Evolutionary conservation across 2,329 filamentous ascomycete genomes (phyloP).

Genomic region (Ceratocystis variospora): DNA sequence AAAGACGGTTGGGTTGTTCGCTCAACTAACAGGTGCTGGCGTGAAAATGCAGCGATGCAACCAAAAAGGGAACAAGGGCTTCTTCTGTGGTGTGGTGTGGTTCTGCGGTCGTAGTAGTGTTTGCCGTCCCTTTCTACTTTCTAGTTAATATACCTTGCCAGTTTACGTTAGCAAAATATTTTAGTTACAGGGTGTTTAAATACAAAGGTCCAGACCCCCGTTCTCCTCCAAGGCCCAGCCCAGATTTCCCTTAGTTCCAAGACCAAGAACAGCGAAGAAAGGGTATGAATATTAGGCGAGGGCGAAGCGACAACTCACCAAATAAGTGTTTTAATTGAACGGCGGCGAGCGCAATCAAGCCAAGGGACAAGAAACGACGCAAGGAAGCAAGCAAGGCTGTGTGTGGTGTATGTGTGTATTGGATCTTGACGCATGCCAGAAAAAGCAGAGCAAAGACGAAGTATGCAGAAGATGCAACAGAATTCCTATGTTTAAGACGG

Average conservation of each 20-base stretch:
- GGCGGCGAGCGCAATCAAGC: neutral
- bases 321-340: neutral
- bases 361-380: too few species aligned
- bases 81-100: neutral
- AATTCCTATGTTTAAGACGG: too few species aligned
- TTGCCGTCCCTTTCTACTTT: too few species aligned
- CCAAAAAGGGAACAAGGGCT: neutral
- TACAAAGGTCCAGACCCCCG: neutral
- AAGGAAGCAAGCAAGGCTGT: too few species aligned
- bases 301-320: slow-evolving; percentile 3
- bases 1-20: neutral
- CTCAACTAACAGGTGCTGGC: neutral
- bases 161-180: neutral
- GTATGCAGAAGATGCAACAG: too few species aligned
- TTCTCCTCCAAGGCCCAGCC: neutral
- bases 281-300: neutral
- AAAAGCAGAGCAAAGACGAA: too few species aligned
- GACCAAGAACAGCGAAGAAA: neutral
- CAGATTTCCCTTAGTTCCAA: neutral
- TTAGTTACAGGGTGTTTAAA: neutral
- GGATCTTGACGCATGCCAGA: too few species aligned
- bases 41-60: neutral
- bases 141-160: neutral
- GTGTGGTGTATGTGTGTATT: too few species aligned
- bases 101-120: neutral